These are phyloP conservation scores for Hypsizygus ulmarius DNA, from an alignment of 1,284 basidiomycete species.

Conservation along the genomic window DNA sequence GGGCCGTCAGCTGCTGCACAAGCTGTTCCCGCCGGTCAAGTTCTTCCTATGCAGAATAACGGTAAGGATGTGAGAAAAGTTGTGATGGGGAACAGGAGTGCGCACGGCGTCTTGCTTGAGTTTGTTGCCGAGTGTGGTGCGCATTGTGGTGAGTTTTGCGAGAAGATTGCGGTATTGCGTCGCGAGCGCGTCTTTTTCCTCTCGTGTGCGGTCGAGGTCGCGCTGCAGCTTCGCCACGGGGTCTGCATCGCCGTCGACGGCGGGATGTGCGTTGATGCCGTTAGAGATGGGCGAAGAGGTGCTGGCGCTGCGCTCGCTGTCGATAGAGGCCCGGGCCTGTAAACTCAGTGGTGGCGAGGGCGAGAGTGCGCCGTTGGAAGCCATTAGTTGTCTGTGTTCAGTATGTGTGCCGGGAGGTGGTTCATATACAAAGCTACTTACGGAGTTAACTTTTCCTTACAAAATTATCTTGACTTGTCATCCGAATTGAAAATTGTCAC, in stretches of 20 bases:
- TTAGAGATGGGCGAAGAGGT: conserved; percentile 27
- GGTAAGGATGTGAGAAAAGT: conserved; percentile 24
- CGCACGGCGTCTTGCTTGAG: conserved; percentile 94
- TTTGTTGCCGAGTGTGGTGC: conserved; percentile 91
- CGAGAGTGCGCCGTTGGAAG: conserved; percentile 17
- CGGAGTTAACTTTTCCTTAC: too few species aligned
- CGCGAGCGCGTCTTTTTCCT: conserved; percentile 85
- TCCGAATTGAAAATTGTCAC: too few species aligned
- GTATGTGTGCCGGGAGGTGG: too few species aligned
- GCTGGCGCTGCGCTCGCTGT: conserved; percentile 34
- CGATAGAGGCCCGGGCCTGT: conserved; percentile 31
- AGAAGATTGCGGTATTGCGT: conserved; percentile 86
- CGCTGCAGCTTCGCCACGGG: conserved; percentile 52
- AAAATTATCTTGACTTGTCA: too few species aligned
- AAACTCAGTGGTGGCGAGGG: conserved; percentile 13
- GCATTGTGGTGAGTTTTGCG: conserved; percentile 89
- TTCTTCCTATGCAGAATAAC: conserved; percentile 73
- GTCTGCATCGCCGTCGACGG: conserved; percentile 35
- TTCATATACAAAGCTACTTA: conserved; percentile 1
- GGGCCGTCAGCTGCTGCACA: conserved; percentile 70
- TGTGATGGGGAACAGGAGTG: background rate
- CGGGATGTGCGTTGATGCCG: conserved; percentile 26
- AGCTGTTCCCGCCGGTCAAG: conserved; percentile 86
- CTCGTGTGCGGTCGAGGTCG: conserved; percentile 58
- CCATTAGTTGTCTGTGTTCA: conserved; percentile 12